These are phyloP conservation scores for Fusarium multiceps DNA, from an alignment of 2,329 filamentous ascomycete species.

Conservation along the genomic window DNA sequence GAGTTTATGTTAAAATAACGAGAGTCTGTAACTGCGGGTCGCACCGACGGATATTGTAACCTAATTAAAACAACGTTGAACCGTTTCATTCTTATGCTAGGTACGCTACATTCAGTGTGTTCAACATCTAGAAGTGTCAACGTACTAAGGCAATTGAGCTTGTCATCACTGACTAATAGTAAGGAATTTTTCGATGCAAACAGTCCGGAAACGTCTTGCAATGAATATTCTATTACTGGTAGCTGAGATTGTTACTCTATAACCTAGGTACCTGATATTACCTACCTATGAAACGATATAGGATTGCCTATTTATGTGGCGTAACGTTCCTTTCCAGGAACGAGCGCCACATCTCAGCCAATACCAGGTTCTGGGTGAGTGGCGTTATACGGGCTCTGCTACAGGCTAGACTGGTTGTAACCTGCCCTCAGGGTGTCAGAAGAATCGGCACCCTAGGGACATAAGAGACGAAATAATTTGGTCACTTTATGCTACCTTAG, in stretches of 20 bases:
- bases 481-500: too few species aligned
- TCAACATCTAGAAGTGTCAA: neutral
- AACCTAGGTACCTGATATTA: too few species aligned
- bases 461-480: too few species aligned
- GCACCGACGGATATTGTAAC: neutral
- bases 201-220: neutral
- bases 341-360: conserved; percentile 27
- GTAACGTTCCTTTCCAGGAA: conserved; percentile 13
- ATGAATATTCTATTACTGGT: neutral
- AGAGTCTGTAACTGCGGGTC: neutral
- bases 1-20: neutral
- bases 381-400: conserved; percentile 4
- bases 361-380: neutral
- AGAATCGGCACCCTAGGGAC: too few species aligned
- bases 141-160: neutral
- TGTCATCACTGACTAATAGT: neutral
- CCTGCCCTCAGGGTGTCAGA: neutral
- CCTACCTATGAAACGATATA: neutral
- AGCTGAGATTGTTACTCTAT: neutral
- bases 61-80: neutral
- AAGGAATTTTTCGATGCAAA: neutral
- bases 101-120: neutral
- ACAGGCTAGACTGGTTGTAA: neutral
- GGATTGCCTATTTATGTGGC: conserved; percentile 15
- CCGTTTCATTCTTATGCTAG: neutral